phyloP scores from a whole-genome alignment of 371 early-diverging fungal species.

The Rhizopus stolonifer region DNA sequence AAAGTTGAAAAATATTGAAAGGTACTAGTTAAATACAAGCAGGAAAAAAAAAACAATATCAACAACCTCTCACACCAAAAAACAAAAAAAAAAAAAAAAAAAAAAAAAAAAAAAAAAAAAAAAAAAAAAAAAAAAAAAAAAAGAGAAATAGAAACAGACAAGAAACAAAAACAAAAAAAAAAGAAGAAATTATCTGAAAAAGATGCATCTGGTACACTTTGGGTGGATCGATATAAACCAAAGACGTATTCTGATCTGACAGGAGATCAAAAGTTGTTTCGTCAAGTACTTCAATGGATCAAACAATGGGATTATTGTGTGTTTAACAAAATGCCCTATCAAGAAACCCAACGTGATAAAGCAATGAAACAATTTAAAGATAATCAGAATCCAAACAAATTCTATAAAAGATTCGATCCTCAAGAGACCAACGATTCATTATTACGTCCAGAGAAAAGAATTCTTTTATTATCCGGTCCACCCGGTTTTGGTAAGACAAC shows the following conservation, averaged over 20 bases:
- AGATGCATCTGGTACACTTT: conserved; percentile 44
- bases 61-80: no score
- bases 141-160: conserved; percentile 36
- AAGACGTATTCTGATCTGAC: conserved; percentile 84
- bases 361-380: conserved; percentile 26
- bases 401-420: conserved; percentile 8
- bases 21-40: no score
- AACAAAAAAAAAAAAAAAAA: conserved; percentile 8
- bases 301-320: conserved; percentile 97
- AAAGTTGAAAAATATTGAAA: conserved; percentile 18
- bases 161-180: conserved; percentile 26
- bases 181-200: conserved; percentile 24
- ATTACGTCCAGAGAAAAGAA: conserved; percentile 68
- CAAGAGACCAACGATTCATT: conserved; percentile 46
- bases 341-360: conserved; percentile 38
- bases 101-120: conserved; percentile 16
- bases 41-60: no score
- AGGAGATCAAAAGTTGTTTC: conserved; percentile 88
- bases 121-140: conserved; percentile 7
- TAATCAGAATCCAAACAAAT: conserved; percentile 21
- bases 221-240: conserved; percentile 94
- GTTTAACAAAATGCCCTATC: conserved; percentile 55
- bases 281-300: conserved; percentile 89
- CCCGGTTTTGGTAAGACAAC: conserved; percentile 99
- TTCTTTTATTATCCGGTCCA: conserved; percentile 93